These are phyloP conservation scores for Herpetospermum pedunculosum DNA, from an alignment of 306 rosid species.

Conservation along the genomic window DNA sequence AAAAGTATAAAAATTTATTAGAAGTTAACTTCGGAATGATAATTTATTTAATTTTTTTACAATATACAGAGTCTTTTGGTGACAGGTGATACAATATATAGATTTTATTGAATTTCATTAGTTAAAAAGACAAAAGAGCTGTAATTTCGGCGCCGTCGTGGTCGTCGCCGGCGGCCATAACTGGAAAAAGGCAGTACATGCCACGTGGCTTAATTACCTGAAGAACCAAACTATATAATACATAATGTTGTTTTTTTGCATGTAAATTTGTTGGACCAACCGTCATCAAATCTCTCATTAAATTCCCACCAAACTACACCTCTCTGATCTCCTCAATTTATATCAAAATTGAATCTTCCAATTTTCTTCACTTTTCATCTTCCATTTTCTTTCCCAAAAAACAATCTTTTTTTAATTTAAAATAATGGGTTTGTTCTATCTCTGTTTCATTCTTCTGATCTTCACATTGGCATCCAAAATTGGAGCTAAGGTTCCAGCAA, in stretches of 20 bases:
- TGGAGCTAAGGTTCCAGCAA: conserved; percentile 26
- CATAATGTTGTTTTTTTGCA: background rate
- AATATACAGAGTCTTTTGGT: no score
- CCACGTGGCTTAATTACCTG: background rate
- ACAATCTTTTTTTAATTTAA: background rate
- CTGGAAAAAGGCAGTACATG: no score
- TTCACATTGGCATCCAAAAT: background rate
- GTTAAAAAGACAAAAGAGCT: no score
- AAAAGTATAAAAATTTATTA: no score
- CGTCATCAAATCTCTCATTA: background rate
- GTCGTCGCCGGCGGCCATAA: no score
- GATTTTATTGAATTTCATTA: no score
- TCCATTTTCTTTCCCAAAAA: background rate
- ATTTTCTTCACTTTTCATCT: background rate
- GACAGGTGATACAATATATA: no score
- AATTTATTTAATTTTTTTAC: no score
- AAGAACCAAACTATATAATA: background rate
- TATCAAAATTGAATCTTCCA: background rate
- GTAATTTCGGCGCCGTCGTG: no score
- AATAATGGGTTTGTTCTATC: background rate
- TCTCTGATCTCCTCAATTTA: background rate
- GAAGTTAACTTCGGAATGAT: no score
- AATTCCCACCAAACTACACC: background rate
- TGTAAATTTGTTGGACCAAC: background rate
- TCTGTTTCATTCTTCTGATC: no score